Evolutionary conservation across 176 grass and related monocot species (phyloP).

Genomic region (Alopecurus myosuroides): DNA sequence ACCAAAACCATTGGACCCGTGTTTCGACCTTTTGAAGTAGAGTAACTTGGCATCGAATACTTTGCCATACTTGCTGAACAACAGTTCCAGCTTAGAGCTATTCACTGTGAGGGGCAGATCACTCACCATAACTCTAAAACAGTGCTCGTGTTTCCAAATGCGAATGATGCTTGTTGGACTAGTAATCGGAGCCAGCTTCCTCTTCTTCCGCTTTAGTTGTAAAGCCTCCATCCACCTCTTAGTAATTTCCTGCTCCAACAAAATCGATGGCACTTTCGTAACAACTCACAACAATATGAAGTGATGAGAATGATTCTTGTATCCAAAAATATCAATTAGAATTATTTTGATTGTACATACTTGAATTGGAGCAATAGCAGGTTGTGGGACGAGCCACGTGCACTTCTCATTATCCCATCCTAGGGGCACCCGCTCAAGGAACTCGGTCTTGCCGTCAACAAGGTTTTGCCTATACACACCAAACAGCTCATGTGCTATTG

Average conservation of each 20-base stretch:
- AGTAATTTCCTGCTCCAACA: not conserved
- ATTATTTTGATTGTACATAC: not conserved
- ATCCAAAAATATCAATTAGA: not conserved
- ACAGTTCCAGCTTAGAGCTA: not conserved
- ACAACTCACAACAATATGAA: not conserved
- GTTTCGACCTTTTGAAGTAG: not conserved
- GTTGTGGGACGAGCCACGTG: not conserved
- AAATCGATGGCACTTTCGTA: not conserved
- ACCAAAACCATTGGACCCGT: not conserved
- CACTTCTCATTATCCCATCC: not conserved
- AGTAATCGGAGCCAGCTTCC: not conserved
- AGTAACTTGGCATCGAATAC: not conserved
- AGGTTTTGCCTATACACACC: not conserved
- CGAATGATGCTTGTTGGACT: not conserved
- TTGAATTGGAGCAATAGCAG: not conserved
- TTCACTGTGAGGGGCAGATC: not conserved
- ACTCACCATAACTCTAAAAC: not conserved
- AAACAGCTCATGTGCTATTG: too few species aligned
- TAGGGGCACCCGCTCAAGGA: not conserved
- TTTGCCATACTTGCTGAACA: not conserved
- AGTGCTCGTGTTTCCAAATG: not conserved
- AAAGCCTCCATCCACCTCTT: not conserved
- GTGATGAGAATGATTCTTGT: too few species aligned
- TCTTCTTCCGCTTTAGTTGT: not conserved
- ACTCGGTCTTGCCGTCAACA: not conserved